Conservation (phyloP, 176 grass and related monocot genomes). For the Triticum timopheevii region DNA sequence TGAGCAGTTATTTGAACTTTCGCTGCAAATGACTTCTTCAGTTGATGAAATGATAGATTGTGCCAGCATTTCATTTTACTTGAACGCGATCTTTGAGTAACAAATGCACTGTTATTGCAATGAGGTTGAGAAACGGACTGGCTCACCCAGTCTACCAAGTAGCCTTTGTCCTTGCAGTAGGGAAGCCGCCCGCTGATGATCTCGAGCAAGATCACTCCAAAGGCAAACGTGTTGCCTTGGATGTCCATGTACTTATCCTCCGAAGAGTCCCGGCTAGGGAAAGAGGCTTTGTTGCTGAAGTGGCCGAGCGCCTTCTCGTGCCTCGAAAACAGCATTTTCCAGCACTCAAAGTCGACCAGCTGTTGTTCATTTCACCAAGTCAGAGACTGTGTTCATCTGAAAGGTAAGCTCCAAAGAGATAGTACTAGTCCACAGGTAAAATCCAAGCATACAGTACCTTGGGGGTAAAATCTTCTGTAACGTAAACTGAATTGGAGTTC, state of each 20-base stretch:
- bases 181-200: conserved; percentile 90
- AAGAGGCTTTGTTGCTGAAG: conserved; percentile 44
- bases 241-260: conserved; percentile 65
- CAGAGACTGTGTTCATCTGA: neutral
- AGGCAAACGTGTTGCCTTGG: conserved; percentile 75
- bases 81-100: neutral
- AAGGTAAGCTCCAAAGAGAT: neutral
- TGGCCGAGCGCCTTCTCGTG: conserved; percentile 44
- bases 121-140: neutral
- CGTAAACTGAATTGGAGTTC: conserved; percentile 66
- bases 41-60: neutral
- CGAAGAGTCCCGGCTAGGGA: conserved; percentile 43
- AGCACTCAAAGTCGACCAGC: conserved; percentile 98
- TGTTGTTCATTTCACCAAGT: conserved; percentile 18
- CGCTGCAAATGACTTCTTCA: neutral
- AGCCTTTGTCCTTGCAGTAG: conserved; percentile 89
- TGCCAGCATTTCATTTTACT: neutral
- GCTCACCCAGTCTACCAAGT: conserved; percentile 83
- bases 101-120: neutral
- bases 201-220: conserved; percentile 89
- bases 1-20: neutral
- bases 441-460: conserved; percentile 41
- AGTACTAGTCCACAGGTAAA: neutral
- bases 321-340: conserved; percentile 72
- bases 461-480: conserved; percentile 90